Evolutionary conservation across 2,329 filamentous ascomycete genomes (phyloP), one percentile per base, ranked within the genome.

Genomic region (Epicoccum nigrum): DNA sequence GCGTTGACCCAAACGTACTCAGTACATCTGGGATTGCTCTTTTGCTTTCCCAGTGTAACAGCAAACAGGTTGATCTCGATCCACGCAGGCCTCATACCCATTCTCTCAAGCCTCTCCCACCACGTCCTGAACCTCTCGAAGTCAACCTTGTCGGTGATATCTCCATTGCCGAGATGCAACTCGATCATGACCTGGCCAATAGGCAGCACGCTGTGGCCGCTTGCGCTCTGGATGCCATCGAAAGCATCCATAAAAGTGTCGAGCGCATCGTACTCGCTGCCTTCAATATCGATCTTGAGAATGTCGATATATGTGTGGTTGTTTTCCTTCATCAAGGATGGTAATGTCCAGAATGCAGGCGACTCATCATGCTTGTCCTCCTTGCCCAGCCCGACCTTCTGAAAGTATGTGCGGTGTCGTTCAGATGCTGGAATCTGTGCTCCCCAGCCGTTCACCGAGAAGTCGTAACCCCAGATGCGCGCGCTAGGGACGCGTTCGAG

Each of bases 1-100:
- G 63, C 64, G 35, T 70, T 70, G n/a, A 70, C 68, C 63, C 65
- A 66, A 1, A 70, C 68, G 44, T 69, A 70, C 54, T 70, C 68
- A 2, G 65, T 69, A 51, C 68, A 70, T 21, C 64, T 58, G 0
- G 67, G 67, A 42, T 70, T 58, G 13, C 58, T 60, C 56, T 70
- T 69, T 3, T 41, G 15, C 6, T 51, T 55, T 9, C 64, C 61
- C 12, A 69, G 46, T 0, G 66, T 69, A 25, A 70, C 62, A 12
- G 66, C 64, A 51, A 70, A 64, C 1, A 70, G 60, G 32, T 70
- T 70, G 3, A 70, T 62, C 54, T 70, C 68, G 50, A 70, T 65
- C 68, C 68, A 70, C 11, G 62, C 62, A 4, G 68, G 66, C 12
- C 68, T 59, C 68, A 70, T 70, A 13, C 68, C 68, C 68, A 70